These are phyloP conservation scores for Suillus discolor DNA, from an alignment of 768 basidiomycete genomes.

Conservation along the genomic window DNA sequence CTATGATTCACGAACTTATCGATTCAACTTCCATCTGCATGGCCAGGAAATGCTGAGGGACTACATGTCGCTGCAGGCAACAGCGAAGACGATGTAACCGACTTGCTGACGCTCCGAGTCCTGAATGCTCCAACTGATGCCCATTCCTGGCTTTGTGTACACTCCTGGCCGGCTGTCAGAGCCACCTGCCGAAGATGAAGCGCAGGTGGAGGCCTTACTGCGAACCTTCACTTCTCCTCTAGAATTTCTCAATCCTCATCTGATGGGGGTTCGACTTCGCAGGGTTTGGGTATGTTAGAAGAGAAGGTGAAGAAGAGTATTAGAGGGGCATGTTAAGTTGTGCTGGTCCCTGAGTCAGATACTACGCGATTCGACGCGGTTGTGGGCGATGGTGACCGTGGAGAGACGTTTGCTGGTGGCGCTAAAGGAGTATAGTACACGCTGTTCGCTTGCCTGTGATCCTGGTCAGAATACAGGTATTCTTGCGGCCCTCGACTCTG, in stretches of 20 bases:
- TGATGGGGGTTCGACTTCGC: background rate
- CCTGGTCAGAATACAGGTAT: constrained; percentile 27
- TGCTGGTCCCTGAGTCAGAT: constrained; percentile 49
- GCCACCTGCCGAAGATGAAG: constrained; percentile 4
- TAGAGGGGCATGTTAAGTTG: constrained; percentile 38
- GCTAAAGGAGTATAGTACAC: constrained; percentile 32
- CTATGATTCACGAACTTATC: constrained; percentile 24
- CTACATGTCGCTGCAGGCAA: background rate
- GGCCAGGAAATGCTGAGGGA: background rate
- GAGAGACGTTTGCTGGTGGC: constrained; percentile 57
- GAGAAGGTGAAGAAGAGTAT: constrained; percentile 16
- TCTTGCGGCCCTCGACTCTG: constrained; percentile 32
- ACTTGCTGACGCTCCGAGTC: constrained; percentile 30
- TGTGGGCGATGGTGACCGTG: constrained; percentile 66
- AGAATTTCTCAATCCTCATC: background rate
- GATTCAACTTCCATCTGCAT: constrained; percentile 4
- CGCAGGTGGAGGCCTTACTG: background rate
- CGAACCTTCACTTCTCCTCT: background rate
- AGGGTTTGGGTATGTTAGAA: background rate
- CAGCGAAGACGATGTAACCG: constrained; percentile 9
- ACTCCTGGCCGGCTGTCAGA: constrained; percentile 28
- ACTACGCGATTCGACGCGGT: constrained; percentile 63
- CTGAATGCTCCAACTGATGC: constrained; percentile 48
- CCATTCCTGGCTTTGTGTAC: constrained; percentile 41
- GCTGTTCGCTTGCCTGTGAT: background rate